These are phyloP conservation scores for Coccomyxa sp. DNA, from an alignment of 139 green algal genomes.

Conservation along the genomic window DNA sequence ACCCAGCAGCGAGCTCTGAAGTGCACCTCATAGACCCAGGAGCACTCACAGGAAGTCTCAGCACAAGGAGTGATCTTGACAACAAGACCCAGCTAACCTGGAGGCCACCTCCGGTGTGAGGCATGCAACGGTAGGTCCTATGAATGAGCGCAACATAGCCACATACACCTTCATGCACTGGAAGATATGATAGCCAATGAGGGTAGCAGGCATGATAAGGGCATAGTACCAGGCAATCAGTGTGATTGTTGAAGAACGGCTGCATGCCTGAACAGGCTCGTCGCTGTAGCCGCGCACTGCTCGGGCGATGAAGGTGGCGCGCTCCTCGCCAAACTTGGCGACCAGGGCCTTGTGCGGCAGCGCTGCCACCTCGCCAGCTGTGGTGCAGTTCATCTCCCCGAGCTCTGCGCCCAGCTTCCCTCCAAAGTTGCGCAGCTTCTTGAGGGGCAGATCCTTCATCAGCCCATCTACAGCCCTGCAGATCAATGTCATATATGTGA, in stretches of 20 bases:
- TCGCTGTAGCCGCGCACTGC: conserved; percentile 30
- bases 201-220: background rate
- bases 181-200: background rate
- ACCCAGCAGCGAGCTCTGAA: too few relatives aligned
- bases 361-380: conserved; percentile 48
- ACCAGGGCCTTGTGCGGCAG: conserved; percentile 36
- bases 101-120: too few relatives aligned
- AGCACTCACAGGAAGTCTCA: too few relatives aligned
- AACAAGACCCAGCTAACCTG: too few relatives aligned
- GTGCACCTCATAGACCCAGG: too few relatives aligned
- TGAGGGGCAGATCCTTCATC: conserved; percentile 65
- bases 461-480: conserved; percentile 24
- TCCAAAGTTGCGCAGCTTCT: conserved; percentile 82
- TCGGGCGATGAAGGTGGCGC: conserved; percentile 23
- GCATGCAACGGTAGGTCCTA: too few relatives aligned
- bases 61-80: too few relatives aligned
- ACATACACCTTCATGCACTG: too few relatives aligned
- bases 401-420: conserved; percentile 78
- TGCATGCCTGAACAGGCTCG: conserved; percentile 20
- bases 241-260: background rate
- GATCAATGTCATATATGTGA: background rate
- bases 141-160: too few relatives aligned
- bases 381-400: conserved; percentile 45
- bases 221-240: background rate
- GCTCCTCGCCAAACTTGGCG: conserved; percentile 28